These are phyloP conservation scores for Solanum chacoense DNA, from an alignment of 305 asterid genomes.

Conservation along the genomic window DNA sequence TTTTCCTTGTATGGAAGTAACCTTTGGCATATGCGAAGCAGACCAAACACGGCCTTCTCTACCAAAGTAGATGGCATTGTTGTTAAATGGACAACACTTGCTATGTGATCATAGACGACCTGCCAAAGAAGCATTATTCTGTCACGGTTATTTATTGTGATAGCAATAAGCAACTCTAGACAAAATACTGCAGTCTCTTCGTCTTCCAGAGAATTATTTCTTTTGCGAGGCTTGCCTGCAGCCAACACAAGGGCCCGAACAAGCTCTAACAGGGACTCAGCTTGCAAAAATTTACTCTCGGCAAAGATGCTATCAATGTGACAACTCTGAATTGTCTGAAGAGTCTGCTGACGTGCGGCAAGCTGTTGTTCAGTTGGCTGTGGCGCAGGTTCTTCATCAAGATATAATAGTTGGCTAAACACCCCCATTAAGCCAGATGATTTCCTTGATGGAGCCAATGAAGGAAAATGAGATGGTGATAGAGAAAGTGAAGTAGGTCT, in stretches of 20 bases:
- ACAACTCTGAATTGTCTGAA: conserved; percentile 67
- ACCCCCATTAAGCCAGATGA: conserved; percentile 80
- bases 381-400: conserved; percentile 68
- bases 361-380: conserved; percentile 78
- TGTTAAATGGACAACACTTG: conserved; percentile 68
- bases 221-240: conserved; percentile 49
- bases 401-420: conserved; percentile 70
- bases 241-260: conserved; percentile 71
- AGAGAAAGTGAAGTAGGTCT: conserved; percentile 32
- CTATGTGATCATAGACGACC: conserved; percentile 71
- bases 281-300: conserved; percentile 85
- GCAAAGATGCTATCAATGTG: conserved; percentile 76
- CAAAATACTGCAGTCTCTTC: conserved; percentile 75
- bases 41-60: conserved; percentile 94
- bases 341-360: conserved; percentile 64
- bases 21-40: conserved; percentile 80
- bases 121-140: conserved; percentile 91
- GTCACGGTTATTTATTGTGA: conserved; percentile 75
- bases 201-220: conserved; percentile 42
- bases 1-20: conserved; percentile 92
- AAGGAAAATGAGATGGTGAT: conserved; percentile 30
- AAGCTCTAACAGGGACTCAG: conserved; percentile 73
- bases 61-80: conserved; percentile 78
- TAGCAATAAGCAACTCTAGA: conserved; percentile 74
- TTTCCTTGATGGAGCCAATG: conserved; percentile 45